A percentile compares a stretch with the other conserved stretches of the same genome.
phyloP scores from a whole-genome alignment of 176 grass and related monocot genomes.

The Aegilops umbellulata region DNA sequence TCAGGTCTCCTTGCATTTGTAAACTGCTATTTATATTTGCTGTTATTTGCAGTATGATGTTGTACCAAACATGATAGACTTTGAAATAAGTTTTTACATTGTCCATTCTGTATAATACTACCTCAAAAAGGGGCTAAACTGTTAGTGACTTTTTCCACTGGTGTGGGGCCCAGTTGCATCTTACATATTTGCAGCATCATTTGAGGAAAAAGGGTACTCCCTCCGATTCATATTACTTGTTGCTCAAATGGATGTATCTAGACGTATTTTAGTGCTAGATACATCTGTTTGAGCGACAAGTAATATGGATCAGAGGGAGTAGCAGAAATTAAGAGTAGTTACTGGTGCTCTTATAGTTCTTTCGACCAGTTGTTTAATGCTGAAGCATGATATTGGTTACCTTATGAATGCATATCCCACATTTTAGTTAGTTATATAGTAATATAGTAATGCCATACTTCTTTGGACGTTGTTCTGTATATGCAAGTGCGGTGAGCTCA shows the following conservation, averaged over 20 bases:
- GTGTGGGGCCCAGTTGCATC: background rate
- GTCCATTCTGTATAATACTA: slow-evolving; percentile 20
- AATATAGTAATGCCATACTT: background rate
- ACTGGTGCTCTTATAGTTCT: background rate
- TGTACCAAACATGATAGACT: background rate
- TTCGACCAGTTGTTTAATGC: background rate
- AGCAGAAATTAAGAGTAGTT: background rate
- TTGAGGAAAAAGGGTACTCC: background rate
- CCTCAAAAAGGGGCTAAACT: background rate
- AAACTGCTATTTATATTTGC: background rate
- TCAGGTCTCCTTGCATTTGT: background rate
- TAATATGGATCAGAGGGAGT: too few relatives aligned
- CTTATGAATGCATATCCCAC: background rate
- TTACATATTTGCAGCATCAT: background rate
- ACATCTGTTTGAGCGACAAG: too few relatives aligned
- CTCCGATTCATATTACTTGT: too few relatives aligned
- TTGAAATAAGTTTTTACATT: background rate
- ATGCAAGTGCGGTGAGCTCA: slow-evolving; percentile 17
- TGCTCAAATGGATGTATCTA: too few relatives aligned
- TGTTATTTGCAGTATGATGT: background rate
- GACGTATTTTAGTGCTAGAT: too few relatives aligned
- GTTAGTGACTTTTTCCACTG: slow-evolving; percentile 11
- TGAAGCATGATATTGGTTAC: background rate
- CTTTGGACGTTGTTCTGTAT: background rate
- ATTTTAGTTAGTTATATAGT: slow-evolving; percentile 3